A percentile compares a stretch with the other conserved stretches of the same genome.
phyloP scores from a whole-genome alignment of 2,329 filamentous ascomycete genomes.

The Arthrobotrys musiformis region DNA sequence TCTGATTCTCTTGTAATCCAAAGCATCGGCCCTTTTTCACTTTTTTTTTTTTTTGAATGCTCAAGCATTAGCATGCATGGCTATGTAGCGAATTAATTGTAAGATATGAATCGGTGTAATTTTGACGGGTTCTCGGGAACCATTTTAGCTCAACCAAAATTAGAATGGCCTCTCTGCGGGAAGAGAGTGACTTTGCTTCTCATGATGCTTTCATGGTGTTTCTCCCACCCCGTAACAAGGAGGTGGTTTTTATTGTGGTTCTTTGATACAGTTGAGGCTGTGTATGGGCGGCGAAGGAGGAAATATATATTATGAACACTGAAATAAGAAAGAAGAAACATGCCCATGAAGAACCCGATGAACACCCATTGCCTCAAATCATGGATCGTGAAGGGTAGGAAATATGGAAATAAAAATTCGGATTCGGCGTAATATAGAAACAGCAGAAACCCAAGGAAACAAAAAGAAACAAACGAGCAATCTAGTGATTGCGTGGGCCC shows the following conservation, averaged over 20 bases:
- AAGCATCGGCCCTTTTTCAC: not conserved
- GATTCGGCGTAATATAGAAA: constrained; percentile 43
- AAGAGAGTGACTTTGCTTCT: not conserved
- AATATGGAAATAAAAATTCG: constrained; percentile 48
- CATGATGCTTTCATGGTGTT: constrained; percentile 16
- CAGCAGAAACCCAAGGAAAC: constrained; percentile 14
- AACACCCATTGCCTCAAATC: constrained; percentile 55
- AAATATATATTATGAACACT: constrained; percentile 52
- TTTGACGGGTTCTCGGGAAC: not conserved
- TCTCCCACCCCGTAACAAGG: constrained; percentile 22
- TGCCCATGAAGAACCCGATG: constrained; percentile 55
- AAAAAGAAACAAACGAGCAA: constrained; percentile 60
- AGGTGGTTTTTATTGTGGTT: constrained; percentile 43
- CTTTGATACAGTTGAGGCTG: constrained; percentile 50
- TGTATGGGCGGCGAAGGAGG: constrained; percentile 38
- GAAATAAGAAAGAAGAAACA: constrained; percentile 54
- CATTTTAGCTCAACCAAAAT: constrained; percentile 2
- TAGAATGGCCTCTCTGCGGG: not conserved
- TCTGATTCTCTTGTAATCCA: constrained; percentile 40
- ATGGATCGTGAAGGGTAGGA: constrained; percentile 47
- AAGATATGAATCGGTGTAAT: constrained; percentile 38
- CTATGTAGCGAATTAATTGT: constrained; percentile 20
- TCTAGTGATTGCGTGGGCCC: constrained; percentile 58
- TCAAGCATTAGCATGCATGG: not conserved
- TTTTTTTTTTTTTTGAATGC: not conserved